Evolutionary conservation across 192 early-diverging fungal species (phyloP), one percentile per base, ranked within the genome.

Genomic region (Diversispora epigaea): DNA sequence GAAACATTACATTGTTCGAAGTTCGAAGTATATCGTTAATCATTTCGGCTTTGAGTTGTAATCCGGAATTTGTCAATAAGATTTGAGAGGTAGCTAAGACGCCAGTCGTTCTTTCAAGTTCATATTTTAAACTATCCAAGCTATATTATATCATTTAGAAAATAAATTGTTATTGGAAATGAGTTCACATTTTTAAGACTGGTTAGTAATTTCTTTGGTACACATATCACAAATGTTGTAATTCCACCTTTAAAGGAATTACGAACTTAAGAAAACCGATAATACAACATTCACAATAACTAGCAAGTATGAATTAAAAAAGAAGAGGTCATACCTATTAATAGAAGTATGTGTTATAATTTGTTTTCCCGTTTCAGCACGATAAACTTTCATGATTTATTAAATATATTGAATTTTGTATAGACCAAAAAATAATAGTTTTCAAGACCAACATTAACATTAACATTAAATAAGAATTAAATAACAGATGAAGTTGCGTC

Each of bases 281-380:
- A n/a, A n/a, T n/a, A n/a, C n/a, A n/a, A n/a, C n/a, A 68, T 17
- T 17, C 11, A 15, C 25, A 6, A 15, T 41, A 45, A 19, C 1
- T 40, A 47, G n/a, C 4, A 68, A 4, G 46, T 12, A 0, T 68
- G 41, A 19, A 10, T 43, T 25, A 12, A 22, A 49, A n/a, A 43
- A 66, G 15, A 22, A 49, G 19, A 11, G 7, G 15, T 43, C 4
- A 21, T 68, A 68, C 67, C 47, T 52, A 4, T 68, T 46, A 45
- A 58, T 41, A 32, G n/a, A 6, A 2, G 40, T 71, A 15, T 10
- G 15, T 0, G 57, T 6, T 43, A 4, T 25, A n/a, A 87, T 73
- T 62, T 76, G 80, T 73, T 82, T 79, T 67, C 86, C 86, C 43
- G 86, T 85, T 77, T 87, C 86, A 65, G 86, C 86, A 76, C 86